These are phyloP conservation scores for Lathyrus oleraceus DNA, from an alignment of 306 rosid species.

Conservation along the genomic window DNA sequence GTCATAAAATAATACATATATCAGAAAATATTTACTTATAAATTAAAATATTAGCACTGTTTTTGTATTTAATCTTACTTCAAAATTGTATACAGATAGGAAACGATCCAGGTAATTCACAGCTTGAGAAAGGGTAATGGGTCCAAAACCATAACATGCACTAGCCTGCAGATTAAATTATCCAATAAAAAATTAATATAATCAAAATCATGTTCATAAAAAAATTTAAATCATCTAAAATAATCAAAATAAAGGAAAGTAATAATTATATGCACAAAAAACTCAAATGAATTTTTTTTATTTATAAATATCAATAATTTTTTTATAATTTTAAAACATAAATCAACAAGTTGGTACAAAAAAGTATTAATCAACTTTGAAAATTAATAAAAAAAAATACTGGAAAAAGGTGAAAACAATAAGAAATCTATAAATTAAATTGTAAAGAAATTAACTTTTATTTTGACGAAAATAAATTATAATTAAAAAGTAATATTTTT, in stretches of 20 bases:
- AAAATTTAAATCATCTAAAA: not conserved
- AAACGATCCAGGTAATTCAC: slow-evolving; percentile 84
- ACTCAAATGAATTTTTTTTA: not conserved
- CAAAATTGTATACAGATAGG: slow-evolving; percentile 55
- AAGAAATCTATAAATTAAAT: not conserved
- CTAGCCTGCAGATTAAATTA: slow-evolving; percentile 60
- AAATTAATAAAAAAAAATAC: not conserved
- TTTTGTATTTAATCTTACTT: slow-evolving; percentile 52
- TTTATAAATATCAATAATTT: too few species aligned
- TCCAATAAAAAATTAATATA: slow-evolving; percentile 13
- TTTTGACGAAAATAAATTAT: not conserved
- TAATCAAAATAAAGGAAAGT: not conserved
- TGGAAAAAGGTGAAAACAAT: slow-evolving; percentile 5
- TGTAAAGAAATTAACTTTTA: too few species aligned
- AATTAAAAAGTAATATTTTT: not conserved
- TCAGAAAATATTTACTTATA: not conserved
- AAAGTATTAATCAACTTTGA: not conserved
- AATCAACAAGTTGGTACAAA: not conserved
- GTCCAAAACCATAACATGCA: slow-evolving; percentile 57
- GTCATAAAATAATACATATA: slow-evolving; percentile 9
- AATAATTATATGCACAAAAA: not conserved
- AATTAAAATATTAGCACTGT: slow-evolving; percentile 20
- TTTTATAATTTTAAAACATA: too few species aligned
- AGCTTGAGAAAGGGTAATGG: slow-evolving; percentile 54
- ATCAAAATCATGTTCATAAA: not conserved